These are phyloP conservation scores for Syncephalis fuscata DNA, from an alignment of 371 early-diverging fungal species.

Conservation along the genomic window DNA sequence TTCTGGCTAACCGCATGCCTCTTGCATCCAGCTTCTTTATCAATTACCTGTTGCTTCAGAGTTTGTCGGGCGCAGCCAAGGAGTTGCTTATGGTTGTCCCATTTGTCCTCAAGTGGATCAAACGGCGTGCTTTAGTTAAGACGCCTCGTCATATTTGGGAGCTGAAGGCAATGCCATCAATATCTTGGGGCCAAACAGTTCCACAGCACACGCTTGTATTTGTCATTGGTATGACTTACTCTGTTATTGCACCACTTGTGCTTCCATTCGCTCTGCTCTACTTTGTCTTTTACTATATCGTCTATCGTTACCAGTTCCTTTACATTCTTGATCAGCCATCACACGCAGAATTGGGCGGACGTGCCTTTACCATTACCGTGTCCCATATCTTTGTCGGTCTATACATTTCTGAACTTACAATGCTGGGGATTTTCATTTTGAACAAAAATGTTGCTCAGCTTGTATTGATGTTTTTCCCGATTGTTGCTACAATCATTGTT, in stretches of 20 bases:
- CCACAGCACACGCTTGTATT: conserved; percentile 52
- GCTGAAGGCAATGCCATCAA: conserved; percentile 23
- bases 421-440: conserved; percentile 49
- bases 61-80: conserved; percentile 40
- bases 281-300: conserved; percentile 52
- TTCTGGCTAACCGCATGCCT: conserved; percentile 40
- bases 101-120: conserved; percentile 37
- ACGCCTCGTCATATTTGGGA: conserved; percentile 56
- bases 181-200: conserved; percentile 25
- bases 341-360: conserved; percentile 41
- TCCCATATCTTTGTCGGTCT: conserved; percentile 49
- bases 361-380: conserved; percentile 46
- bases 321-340: conserved; percentile 43
- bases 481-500: conserved; percentile 4
- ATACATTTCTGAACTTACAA: conserved; percentile 45
- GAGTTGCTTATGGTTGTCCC: conserved; percentile 49
- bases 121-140: conserved; percentile 35
- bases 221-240: conserved; percentile 32
- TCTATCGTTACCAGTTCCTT: conserved; percentile 64
- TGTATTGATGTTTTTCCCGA: conserved; percentile 8
- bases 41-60: conserved; percentile 62
- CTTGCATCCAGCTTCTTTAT: conserved; percentile 59
- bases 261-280: conserved; percentile 55
- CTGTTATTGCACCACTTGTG: conserved; percentile 64
- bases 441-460: conserved; percentile 9